Conservation (phyloP, 2,329 filamentous ascomycete species). For the Nemania sp. region DNA sequence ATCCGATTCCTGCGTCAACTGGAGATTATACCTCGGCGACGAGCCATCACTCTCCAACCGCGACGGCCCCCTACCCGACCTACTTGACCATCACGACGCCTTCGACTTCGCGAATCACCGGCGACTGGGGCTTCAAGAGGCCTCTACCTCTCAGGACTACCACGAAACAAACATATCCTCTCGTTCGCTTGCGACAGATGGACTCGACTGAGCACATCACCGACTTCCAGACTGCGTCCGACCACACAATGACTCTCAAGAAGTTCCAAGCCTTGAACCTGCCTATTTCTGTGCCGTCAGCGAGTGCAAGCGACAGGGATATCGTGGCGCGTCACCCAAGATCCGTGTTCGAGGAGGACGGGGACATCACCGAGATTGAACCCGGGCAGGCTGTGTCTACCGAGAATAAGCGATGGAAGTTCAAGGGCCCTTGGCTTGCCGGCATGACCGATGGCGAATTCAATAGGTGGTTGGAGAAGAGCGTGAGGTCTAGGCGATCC, state of each 20-base stretch:
- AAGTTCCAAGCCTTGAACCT: constrained; percentile 87
- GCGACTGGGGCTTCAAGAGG: constrained; percentile 93
- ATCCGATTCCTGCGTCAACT: constrained; percentile 68
- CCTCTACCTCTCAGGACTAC: constrained; percentile 78
- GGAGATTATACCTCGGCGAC: constrained; percentile 53
- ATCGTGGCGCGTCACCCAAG: constrained; percentile 34
- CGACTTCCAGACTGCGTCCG: constrained; percentile 81
- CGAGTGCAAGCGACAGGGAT: constrained; percentile 26
- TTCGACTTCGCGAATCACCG: constrained; percentile 69
- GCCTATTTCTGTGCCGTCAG: constrained; percentile 62
- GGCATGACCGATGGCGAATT: constrained; percentile 66
- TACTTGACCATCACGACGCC: constrained; percentile 83
- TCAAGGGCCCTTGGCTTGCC: constrained; percentile 68
- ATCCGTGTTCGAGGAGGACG: constrained; percentile 64
- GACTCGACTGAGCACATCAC: constrained; percentile 89
- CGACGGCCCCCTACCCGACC: constrained; percentile 79
- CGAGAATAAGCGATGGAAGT: constrained; percentile 65
- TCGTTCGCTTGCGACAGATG: constrained; percentile 75
- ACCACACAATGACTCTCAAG: constrained; percentile 77
- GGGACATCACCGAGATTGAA: constrained; percentile 56
- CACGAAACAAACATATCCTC: constrained; percentile 70
- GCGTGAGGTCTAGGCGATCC: constrained; percentile 56
- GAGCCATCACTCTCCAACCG: constrained; percentile 63
- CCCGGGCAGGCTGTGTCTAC: constrained; percentile 41
- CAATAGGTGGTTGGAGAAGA: constrained; percentile 56